Percentiles rank a stretch among this genome's conserved stretches.
phyloP scores from a whole-genome alignment of 257 asterid genomes.

The Nicotiana sylvestris region DNA sequence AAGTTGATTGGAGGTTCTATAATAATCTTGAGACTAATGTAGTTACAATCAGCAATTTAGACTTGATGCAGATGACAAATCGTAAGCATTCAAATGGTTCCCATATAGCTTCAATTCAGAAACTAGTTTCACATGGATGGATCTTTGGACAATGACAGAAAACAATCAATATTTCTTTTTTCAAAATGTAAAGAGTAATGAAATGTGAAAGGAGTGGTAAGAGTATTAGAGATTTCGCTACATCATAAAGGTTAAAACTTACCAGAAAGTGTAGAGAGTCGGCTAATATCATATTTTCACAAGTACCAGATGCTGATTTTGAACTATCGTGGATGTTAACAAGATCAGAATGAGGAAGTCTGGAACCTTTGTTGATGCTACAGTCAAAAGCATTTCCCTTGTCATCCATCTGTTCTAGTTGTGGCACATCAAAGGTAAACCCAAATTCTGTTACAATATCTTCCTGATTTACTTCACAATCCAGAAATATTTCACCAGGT shows the following conservation, averaged over 20 bases:
- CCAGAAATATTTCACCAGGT: constrained; percentile 10
- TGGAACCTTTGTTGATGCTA: neutral
- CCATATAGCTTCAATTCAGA: neutral
- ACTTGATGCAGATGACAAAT: neutral
- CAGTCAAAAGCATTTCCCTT: neutral
- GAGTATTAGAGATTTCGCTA: neutral
- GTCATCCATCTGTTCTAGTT: neutral
- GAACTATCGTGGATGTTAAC: constrained; percentile 3
- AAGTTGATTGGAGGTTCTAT: neutral
- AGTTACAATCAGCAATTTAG: neutral
- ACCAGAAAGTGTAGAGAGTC: constrained; percentile 3
- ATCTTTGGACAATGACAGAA: neutral
- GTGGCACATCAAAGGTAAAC: constrained; percentile 14
- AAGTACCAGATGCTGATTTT: constrained; percentile 2
- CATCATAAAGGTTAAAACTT: neutral
- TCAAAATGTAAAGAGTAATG: neutral
- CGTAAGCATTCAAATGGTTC: neutral
- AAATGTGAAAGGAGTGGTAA: neutral
- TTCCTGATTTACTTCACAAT: constrained; percentile 3
- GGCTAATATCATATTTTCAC: neutral
- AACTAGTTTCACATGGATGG: constrained; percentile 6
- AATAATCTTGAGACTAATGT: neutral
- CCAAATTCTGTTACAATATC: neutral
- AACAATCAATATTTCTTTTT: neutral
- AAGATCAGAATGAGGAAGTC: constrained; percentile 5